Percentiles rank a stretch among this genome's conserved stretches.
Evolutionary conservation across 169 alveolate genomes (phyloP).

Genomic region (Eimeria sp.): DNA sequence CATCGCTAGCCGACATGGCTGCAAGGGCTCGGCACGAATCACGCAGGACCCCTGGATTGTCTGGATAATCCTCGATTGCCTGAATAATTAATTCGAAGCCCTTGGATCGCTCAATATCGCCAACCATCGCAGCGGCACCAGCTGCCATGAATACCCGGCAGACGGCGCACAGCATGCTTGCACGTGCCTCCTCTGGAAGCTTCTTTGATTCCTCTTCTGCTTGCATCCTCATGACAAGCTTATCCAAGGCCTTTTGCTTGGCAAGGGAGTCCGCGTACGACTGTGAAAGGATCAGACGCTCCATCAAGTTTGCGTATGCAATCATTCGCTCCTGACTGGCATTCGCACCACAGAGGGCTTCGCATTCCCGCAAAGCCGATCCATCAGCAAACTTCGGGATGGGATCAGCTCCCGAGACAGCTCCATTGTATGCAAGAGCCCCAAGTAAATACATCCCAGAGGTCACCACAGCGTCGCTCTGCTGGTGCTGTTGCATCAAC

Average conservation of each 20-base stretch:
- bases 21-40: conserved; percentile 81
- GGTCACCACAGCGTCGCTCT: conserved; percentile 79
- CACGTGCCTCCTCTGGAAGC: conserved; percentile 77
- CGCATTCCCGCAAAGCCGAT: conserved; percentile 79
- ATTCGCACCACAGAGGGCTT: conserved; percentile 75
- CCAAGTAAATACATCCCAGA: conserved; percentile 81
- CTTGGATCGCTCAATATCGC: conserved; percentile 74
- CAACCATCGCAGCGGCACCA: conserved; percentile 74
- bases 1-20: conserved; percentile 80
- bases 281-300: conserved; percentile 72
- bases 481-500: conserved; percentile 83
- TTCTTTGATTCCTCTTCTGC: conserved; percentile 79
- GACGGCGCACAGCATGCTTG: conserved; percentile 61
- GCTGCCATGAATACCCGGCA: conserved; percentile 82
- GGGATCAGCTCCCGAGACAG: conserved; percentile 68
- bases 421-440: conserved; percentile 76
- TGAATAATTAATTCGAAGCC: conserved; percentile 78
- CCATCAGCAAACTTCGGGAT: conserved; percentile 73
- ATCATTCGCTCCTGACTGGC: conserved; percentile 77
- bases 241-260: conserved; percentile 72
- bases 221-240: conserved; percentile 60
- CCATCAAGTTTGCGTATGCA: conserved; percentile 69
- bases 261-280: conserved; percentile 73
- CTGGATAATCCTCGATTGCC: conserved; percentile 81
- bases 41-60: conserved; percentile 73